phyloP scores from a whole-genome alignment of 1,284 basidiomycete genomes.

The Salmacisia buchloeana region DNA sequence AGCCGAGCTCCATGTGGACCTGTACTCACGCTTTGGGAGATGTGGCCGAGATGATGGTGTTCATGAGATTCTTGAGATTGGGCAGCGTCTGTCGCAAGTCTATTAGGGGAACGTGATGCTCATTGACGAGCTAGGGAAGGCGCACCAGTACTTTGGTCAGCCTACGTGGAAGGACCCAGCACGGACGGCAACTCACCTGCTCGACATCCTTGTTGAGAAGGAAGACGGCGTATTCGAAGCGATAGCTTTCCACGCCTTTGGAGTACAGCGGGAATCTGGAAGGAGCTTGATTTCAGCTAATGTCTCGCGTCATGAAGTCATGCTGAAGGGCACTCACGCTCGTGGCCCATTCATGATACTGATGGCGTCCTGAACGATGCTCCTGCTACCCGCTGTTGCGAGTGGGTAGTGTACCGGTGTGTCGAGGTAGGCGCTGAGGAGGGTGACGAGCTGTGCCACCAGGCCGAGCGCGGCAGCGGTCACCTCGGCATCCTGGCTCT shows the following conservation, averaged over 20 bases:
- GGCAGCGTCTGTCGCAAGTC: slow-evolving; percentile 94
- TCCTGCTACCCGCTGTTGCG: slow-evolving; percentile 37
- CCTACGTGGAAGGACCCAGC: slow-evolving; percentile 7
- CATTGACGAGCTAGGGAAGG: slow-evolving; percentile 34
- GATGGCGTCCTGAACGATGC: slow-evolving; percentile 42
- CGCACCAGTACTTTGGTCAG: slow-evolving; percentile 22
- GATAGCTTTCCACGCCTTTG: slow-evolving; percentile 86
- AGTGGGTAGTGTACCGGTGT: slow-evolving; percentile 42
- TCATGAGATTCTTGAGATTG: slow-evolving; percentile 84
- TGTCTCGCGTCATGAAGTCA: background rate
- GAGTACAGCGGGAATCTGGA: slow-evolving; percentile 68
- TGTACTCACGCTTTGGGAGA: slow-evolving; percentile 1
- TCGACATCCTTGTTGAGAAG: slow-evolving; percentile 96
- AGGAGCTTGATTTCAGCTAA: background rate
- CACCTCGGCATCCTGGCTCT: background rate
- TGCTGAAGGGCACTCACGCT: slow-evolving; percentile 13
- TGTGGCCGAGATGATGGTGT: slow-evolving; percentile 2
- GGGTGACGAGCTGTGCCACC: slow-evolving; percentile 40
- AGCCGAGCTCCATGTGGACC: no score
- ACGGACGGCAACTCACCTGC: slow-evolving; percentile 21
- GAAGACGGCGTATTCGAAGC: slow-evolving; percentile 97
- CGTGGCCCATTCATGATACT: slow-evolving; percentile 45
- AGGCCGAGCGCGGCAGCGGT: slow-evolving; percentile 33
- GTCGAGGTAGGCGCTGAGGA: slow-evolving; percentile 38
- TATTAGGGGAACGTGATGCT: slow-evolving; percentile 59